These are phyloP conservation scores for Rhytidiadelphus loreus DNA, from an alignment of 225 moss, liverwort and hornwort genomes.

Conservation along the genomic window DNA sequence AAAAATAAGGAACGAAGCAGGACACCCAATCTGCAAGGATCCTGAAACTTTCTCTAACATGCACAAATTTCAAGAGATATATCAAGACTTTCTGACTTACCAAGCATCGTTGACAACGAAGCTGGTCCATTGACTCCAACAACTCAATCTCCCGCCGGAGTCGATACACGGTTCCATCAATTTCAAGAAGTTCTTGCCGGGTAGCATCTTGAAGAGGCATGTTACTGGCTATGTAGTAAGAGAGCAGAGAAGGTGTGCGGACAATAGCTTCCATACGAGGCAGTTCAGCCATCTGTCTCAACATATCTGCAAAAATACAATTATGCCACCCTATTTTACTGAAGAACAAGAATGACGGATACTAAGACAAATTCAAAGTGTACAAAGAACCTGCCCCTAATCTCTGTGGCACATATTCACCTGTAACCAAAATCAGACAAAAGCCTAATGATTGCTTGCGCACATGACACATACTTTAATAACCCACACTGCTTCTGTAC, in stretches of 20 bases:
- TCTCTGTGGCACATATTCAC: neutral
- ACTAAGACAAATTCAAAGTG: neutral
- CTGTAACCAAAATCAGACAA: neutral
- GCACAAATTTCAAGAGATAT: neutral
- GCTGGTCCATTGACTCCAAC: slow-evolving; percentile 83
- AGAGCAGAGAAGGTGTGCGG: slow-evolving; percentile 57
- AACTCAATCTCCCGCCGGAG: slow-evolving; percentile 86
- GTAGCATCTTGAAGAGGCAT: slow-evolving; percentile 95
- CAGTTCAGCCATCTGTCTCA: slow-evolving; percentile 84
- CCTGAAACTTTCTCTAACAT: neutral
- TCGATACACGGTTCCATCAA: slow-evolving; percentile 83
- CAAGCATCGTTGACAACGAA: slow-evolving; percentile 74
- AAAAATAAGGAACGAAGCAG: neutral
- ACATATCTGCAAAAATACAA: slow-evolving; percentile 54
- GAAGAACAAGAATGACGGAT: neutral
- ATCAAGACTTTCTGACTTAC: slow-evolving; percentile 9
- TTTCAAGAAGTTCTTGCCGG: slow-evolving; percentile 89
- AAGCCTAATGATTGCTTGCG: neutral
- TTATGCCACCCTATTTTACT: neutral
- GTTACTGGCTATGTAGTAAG: slow-evolving; percentile 96
- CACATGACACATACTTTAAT: neutral
- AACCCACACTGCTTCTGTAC: neutral
- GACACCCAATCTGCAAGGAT: neutral
- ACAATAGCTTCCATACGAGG: slow-evolving; percentile 82
- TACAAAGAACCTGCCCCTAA: neutral